Conservation (phyloP, 345 rosid species). For the Orychophragmus violaceus region DNA sequence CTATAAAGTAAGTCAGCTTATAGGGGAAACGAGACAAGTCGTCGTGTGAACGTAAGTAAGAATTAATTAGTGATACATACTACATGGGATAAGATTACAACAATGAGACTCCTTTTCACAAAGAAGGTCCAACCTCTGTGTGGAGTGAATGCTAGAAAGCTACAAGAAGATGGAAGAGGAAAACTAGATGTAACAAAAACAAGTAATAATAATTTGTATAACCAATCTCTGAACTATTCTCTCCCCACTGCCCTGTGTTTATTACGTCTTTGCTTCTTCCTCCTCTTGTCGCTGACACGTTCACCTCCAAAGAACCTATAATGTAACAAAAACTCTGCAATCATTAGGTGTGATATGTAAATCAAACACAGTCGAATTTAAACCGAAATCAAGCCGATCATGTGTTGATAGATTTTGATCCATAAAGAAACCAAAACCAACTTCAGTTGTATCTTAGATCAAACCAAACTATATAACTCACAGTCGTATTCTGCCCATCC, state of each 20-base stretch:
- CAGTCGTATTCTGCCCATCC: conserved; percentile 92
- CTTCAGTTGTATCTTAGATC: neutral
- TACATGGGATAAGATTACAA: neutral
- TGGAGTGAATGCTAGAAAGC: conserved; percentile 10
- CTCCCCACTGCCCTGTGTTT: conserved; percentile 28
- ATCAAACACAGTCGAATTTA: neutral
- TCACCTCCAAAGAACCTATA: conserved; percentile 65
- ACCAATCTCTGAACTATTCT: conserved; percentile 1
- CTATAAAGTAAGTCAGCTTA: too few relatives aligned
- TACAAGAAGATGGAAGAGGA: conserved; percentile 1
- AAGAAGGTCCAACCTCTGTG: neutral
- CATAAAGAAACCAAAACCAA: neutral
- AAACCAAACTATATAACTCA: conserved; percentile 32
- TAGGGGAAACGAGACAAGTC: too few relatives aligned
- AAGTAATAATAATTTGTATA: neutral
- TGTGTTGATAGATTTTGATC: neutral
- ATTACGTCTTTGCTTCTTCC: conserved; percentile 26
- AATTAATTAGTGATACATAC: conserved; percentile 14
- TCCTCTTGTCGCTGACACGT: conserved; percentile 55
- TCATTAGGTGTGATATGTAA: neutral
- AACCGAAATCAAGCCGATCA: neutral
- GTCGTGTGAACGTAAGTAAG: neutral
- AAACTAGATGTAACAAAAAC: conserved; percentile 1
- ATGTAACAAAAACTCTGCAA: neutral
- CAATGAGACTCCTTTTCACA: conserved; percentile 6